Evolutionary conservation across 1,139 yeast genomes (phyloP), one percentile per base, ranked within the genome.

Genomic region (Debaryomyces subglobosus): DNA sequence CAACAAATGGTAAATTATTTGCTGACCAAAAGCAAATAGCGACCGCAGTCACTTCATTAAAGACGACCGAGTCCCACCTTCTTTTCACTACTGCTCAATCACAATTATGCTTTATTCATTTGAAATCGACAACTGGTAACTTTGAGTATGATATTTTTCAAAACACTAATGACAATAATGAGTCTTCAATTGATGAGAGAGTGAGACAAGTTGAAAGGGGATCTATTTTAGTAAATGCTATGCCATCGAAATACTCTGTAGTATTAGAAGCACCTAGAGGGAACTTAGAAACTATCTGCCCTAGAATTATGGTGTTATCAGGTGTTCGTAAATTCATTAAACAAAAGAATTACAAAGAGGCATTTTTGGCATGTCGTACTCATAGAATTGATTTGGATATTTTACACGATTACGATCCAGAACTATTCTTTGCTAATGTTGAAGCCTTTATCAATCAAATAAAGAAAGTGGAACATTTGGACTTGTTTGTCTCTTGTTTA

Each of bases 221-320:
- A 1, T 89, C 97, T 0, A 60, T 87, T 29, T 69, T 95, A 45
- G 89, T 94, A 1, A 77, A 94, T 39, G 84, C 83, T 1, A 85
- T 91, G 63, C 97, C 98, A 0, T 83, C 96, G 0, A 87, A 82
- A 50, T 85, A 91, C 49, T 82, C 95, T 0, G 91, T 95, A 15
- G 84, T 89, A 2, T 74, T 95, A 47, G 97, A 95, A 67, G 97
- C 97, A 3, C 96, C 96, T 50, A 81, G 99, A 65, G 99, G 99
- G 52, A 95, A 95, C 59, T 72, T 94, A 56, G 99, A 95, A 66
- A 91, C 98, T 0, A 87, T 95, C 29, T 86, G 84, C 61, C 99
- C 99, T 9, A 79, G 99, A 65, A 88, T 94, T 42, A 84, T 94
- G 88, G 96, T 94, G 12, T 73, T 95, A 44, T 79, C 90, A 10